Conservation (phyloP, 768 basidiomycete genomes). For the Tricholoma terreum region DNA sequence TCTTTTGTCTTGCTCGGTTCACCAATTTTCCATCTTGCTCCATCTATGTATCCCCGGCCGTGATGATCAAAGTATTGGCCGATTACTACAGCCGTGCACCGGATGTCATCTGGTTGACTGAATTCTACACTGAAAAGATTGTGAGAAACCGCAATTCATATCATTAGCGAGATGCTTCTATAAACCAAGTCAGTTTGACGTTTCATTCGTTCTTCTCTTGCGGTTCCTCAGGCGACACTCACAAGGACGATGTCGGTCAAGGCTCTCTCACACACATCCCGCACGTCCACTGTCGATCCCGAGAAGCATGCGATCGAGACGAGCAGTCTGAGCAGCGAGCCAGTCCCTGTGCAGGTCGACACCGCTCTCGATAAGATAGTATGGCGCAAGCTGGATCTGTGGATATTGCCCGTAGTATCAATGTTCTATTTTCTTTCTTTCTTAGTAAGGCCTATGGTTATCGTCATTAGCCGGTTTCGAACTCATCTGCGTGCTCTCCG, state of each 20-base stretch:
- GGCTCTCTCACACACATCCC: conserved; percentile 16
- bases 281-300: conserved; percentile 16
- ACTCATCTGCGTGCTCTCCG: neutral
- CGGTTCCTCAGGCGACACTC: neutral
- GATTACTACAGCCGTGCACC: neutral
- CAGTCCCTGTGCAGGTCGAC: conserved; percentile 19
- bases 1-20: no score
- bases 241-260: conserved; percentile 22
- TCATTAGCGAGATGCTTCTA: neutral
- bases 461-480: conserved; percentile 28
- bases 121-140: neutral
- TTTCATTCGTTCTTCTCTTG: neutral
- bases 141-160: neutral
- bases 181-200: neutral
- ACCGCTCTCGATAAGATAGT: conserved; percentile 31
- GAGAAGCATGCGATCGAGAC: conserved; percentile 26
- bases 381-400: conserved; percentile 37
- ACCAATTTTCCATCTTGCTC: no score
- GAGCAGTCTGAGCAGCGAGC: conserved; percentile 20
- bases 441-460: conserved; percentile 30
- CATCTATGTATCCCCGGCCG: no score
- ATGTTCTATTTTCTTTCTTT: conserved; percentile 39
- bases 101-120: neutral
- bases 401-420: conserved; percentile 34
- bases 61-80: neutral